Percentiles rank a stretch among this genome's conserved stretches.
These are phyloP conservation scores for Quercus suber DNA, from an alignment of 306 rosid species.

Conservation along the genomic window DNA sequence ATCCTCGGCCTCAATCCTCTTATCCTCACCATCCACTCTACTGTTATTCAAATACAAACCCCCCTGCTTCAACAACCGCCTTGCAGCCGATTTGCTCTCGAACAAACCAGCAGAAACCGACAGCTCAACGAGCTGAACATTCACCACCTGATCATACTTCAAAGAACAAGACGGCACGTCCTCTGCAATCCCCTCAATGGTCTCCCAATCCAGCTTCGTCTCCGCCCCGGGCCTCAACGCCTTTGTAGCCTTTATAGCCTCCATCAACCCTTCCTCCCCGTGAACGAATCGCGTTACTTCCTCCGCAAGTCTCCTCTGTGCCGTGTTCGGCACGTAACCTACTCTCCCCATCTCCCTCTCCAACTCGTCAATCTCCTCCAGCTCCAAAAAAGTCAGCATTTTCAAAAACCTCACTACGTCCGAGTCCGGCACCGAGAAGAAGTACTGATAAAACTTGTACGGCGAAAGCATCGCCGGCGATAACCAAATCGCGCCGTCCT, in stretches of 20 bases:
- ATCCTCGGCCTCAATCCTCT: constrained; percentile 61
- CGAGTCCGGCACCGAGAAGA: constrained; percentile 74
- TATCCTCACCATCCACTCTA: constrained; percentile 68
- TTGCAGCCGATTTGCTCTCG: constrained; percentile 83
- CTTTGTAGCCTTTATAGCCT: constrained; percentile 85
- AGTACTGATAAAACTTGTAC: constrained; percentile 85
- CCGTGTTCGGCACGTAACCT: constrained; percentile 70
- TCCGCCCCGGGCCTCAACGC: constrained; percentile 89
- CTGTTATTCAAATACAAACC: constrained; percentile 86
- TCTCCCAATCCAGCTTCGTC: constrained; percentile 82
- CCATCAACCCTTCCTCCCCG: constrained; percentile 74
- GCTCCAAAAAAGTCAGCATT: constrained; percentile 71
- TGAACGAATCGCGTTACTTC: constrained; percentile 88
- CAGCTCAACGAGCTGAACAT: constrained; percentile 67
- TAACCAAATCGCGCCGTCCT: constrained; percentile 92
- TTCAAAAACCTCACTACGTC: constrained; percentile 82
- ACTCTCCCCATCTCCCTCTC: constrained; percentile 58
- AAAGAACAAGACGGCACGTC: constrained; percentile 82
- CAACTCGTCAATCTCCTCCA: constrained; percentile 56
- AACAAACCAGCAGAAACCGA: constrained; percentile 84
- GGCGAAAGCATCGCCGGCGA: constrained; percentile 66
- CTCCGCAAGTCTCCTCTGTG: constrained; percentile 79
- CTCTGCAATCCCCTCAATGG: constrained; percentile 82
- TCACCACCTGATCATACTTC: constrained; percentile 60
- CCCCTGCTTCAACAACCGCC: constrained; percentile 88